Conservation (phyloP, 495 filamentous ascomycete species). For the Astrocystis sublimbata region DNA sequence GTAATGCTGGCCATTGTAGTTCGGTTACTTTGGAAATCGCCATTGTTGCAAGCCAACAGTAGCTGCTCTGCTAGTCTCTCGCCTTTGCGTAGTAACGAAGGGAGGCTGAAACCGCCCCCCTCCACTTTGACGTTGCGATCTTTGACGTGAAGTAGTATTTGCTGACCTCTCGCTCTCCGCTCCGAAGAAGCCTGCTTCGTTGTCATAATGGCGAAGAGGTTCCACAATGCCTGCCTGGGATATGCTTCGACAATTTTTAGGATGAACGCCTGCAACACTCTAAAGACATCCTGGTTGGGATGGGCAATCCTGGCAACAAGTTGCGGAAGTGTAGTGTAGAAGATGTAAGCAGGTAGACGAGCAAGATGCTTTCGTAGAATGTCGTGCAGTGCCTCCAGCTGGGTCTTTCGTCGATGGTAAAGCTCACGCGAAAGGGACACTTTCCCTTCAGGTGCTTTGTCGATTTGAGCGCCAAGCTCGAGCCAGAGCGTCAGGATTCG, state of each 20-base stretch:
- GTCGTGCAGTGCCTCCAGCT: constrained; percentile 69
- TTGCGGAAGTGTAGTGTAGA: constrained; percentile 91
- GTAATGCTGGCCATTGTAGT: constrained; percentile 66
- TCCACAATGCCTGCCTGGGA: constrained; percentile 94
- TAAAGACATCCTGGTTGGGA: constrained; percentile 72
- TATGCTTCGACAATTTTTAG: constrained; percentile 74
- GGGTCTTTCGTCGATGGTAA: constrained; percentile 52
- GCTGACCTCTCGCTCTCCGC: constrained; percentile 52
- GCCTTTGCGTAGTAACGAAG: constrained; percentile 68
- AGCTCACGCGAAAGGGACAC: constrained; percentile 64
- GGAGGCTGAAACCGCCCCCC: constrained; percentile 54
- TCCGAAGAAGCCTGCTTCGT: constrained; percentile 45
- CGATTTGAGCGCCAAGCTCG: constrained; percentile 76
- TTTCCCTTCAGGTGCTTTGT: constrained; percentile 66
- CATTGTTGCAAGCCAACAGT: constrained; percentile 74
- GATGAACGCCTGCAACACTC: constrained; percentile 73
- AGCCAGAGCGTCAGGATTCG: constrained; percentile 91
- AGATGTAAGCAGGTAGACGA: constrained; percentile 79
- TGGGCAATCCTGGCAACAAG: constrained; percentile 91
- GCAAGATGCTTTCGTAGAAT: constrained; percentile 72
- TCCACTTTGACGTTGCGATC: constrained; percentile 38
- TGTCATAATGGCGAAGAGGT: constrained; percentile 76
- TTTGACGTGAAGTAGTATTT: constrained; percentile 49
- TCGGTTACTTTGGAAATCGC: constrained; percentile 67
- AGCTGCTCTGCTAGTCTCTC: constrained; percentile 84